A percentile compares a stretch with the other conserved stretches of the same genome.
Conservation (phyloP, 495 filamentous ascomycete genomes). For the Daldinia caldariorum region DNA sequence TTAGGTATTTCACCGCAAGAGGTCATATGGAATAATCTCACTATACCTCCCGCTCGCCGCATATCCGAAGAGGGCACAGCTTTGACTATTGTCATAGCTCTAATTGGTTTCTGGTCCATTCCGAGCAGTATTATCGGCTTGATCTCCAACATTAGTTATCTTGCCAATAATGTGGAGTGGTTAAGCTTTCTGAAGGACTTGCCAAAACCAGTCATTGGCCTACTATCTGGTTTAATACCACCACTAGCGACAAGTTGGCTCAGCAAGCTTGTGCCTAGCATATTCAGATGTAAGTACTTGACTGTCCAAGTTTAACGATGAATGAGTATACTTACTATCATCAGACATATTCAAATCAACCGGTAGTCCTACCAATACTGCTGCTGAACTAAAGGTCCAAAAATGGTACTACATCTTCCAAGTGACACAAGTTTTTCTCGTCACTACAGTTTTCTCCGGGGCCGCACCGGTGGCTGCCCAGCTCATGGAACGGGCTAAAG, state of each 20-base stretch:
- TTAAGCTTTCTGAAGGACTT: slow-evolving; percentile 74
- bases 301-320: not conserved
- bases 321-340: slow-evolving; percentile 23
- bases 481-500: slow-evolving; percentile 64
- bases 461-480: slow-evolving; percentile 70
- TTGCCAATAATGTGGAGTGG: slow-evolving; percentile 69
- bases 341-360: slow-evolving; percentile 74
- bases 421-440: slow-evolving; percentile 89
- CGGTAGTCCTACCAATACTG: slow-evolving; percentile 75
- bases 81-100: slow-evolving; percentile 68
- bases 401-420: slow-evolving; percentile 89
- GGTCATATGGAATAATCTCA: slow-evolving; percentile 84
- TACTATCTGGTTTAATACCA: slow-evolving; percentile 83
- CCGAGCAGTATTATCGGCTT: slow-evolving; percentile 81
- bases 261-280: slow-evolving; percentile 80
- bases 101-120: slow-evolving; percentile 92
- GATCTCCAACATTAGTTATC: slow-evolving; percentile 78
- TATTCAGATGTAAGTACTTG: slow-evolving; percentile 70
- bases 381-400: slow-evolving; percentile 80
- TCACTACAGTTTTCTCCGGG: slow-evolving; percentile 76
- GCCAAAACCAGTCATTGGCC: slow-evolving; percentile 70
- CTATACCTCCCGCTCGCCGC: slow-evolving; percentile 83
- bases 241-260: slow-evolving; percentile 77
- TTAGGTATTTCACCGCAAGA: slow-evolving; percentile 81
- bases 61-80: slow-evolving; percentile 73